Evolutionary conservation across 352 stramenopile genomes (phyloP), one percentile per base, ranked within the genome.

Genomic region (Pythium scleroteichum): DNA sequence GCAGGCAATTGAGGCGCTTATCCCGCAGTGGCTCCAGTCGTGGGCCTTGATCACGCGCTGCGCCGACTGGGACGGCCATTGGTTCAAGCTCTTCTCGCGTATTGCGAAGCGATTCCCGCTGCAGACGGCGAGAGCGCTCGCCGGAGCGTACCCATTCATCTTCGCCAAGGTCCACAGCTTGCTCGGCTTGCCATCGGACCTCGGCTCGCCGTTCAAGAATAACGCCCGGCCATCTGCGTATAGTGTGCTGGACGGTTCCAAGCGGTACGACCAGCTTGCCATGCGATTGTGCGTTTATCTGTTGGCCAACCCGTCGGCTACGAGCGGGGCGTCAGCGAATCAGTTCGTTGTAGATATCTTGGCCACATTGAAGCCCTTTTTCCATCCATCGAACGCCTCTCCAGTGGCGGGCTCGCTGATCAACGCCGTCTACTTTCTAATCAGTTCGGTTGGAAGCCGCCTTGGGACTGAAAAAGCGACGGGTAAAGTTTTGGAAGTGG

Each of bases 61-160:
- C 50, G 53, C 56, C 9, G 75, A 88, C 45, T 92, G 82, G 82
- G 79, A 92, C 42, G 73, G 76, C 8, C 80, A 88, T 35, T 92
- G 82, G 82, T 81, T 92, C 59, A 87, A 87, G 55, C 55, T 92
- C 19, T 59, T 92, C 26, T 80, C 78, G 44, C 80, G 79, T n/a
- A 63, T 87, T 13, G 66, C 64, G 17, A 92, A 90, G 53, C 63
- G 62, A 40, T 79, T 83, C 53, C 71, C 73, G 1, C 47, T 62
- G 10, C 16, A 44, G 2, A 55, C 69, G 12, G 26, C 23, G 0
- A 16, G 23, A 1, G 48, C 10, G 20, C 19, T 60, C 9, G 12
- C 40, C 8, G 47, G 71, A 12, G 75, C 80, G 27, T 53, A 87
- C 24, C 62, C 76, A 38, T 92, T 89, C 47, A 9, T 92, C 13